These are phyloP conservation scores for Nigrospora sphaerica DNA, from an alignment of 2,329 filamentous ascomycete species.

Conservation along the genomic window DNA sequence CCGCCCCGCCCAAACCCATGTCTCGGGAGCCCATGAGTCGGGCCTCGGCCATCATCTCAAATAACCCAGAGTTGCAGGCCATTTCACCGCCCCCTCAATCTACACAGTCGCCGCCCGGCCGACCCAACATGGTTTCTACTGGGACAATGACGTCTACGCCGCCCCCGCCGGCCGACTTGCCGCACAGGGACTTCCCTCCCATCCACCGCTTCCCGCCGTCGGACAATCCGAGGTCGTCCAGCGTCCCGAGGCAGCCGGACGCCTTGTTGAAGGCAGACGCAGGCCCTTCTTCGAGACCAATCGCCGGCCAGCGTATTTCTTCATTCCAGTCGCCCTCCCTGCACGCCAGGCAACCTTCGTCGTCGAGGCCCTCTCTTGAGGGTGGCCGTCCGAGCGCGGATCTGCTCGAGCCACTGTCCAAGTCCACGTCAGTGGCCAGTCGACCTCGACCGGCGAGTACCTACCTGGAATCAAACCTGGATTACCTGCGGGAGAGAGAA, in stretches of 20 bases:
- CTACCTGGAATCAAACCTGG: slow-evolving; percentile 74
- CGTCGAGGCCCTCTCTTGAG: slow-evolving; percentile 64
- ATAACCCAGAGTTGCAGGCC: slow-evolving; percentile 53
- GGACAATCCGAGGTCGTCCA: slow-evolving; percentile 30
- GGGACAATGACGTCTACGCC: slow-evolving; percentile 74
- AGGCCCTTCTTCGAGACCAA: slow-evolving; percentile 14
- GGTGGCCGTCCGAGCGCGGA: slow-evolving; percentile 60
- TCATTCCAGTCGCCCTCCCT: slow-evolving; percentile 25
- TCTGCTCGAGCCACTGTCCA: slow-evolving; percentile 50
- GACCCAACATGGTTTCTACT: slow-evolving; percentile 42
- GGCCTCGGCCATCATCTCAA: slow-evolving; percentile 58
- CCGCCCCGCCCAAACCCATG: slow-evolving; percentile 31
- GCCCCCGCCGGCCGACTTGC: slow-evolving; percentile 36
- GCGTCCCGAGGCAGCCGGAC: slow-evolving; percentile 28
- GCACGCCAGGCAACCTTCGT: slow-evolving; percentile 36
- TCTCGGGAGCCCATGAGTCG: slow-evolving; percentile 40
- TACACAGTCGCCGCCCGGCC: slow-evolving; percentile 20
- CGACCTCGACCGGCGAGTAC: slow-evolving; percentile 73
- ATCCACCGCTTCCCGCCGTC: slow-evolving; percentile 34
- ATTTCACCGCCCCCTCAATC: slow-evolving; percentile 36
- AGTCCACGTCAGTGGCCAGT: slow-evolving; percentile 43
- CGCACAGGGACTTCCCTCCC: slow-evolving; percentile 29
- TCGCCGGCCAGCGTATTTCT: slow-evolving; percentile 17
- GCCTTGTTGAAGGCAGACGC: slow-evolving; percentile 13
- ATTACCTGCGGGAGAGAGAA: slow-evolving; percentile 75